Conservation (phyloP, 2,329 filamentous ascomycete species). For the Macroventuria anomochaeta region DNA sequence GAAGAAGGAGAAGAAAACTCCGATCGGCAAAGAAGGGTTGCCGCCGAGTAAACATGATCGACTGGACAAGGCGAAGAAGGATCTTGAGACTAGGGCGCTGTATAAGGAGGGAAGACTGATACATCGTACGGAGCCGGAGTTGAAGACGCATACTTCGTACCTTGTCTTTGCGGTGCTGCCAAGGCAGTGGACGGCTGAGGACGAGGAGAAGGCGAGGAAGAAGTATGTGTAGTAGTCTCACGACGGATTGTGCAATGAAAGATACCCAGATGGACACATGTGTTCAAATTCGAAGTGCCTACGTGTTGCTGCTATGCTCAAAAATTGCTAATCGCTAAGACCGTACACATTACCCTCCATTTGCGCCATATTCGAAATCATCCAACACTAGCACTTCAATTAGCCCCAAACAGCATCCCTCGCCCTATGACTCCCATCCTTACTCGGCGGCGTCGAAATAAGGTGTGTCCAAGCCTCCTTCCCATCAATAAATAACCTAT, state of each 20-base stretch:
- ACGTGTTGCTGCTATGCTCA: neutral
- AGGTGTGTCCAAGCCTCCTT: conserved; percentile 74
- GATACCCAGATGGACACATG: conserved; percentile 5
- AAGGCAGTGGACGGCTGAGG: conserved; percentile 81
- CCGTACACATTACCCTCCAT: too few relatives aligned
- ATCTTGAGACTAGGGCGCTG: conserved; percentile 42
- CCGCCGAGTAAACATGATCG: conserved; percentile 43
- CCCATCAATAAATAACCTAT: conserved; percentile 83
- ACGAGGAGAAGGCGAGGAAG: conserved; percentile 71
- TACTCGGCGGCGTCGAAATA: conserved; percentile 52
- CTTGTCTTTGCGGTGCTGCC: conserved; percentile 91
- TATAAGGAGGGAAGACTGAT: conserved; percentile 80
- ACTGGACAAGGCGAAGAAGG: conserved; percentile 35
- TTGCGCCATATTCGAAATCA: neutral
- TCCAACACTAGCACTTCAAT: neutral
- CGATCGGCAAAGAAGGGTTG: conserved; percentile 29
- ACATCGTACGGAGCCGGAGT: conserved; percentile 81
- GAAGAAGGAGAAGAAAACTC: conserved; percentile 30
- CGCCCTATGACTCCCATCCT: conserved; percentile 49
- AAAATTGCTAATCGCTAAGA: neutral
- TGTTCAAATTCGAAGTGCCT: neutral
- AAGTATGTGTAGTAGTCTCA: conserved; percentile 28
- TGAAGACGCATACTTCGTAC: conserved; percentile 98
- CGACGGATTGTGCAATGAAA: neutral
- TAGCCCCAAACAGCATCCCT: conserved; percentile 57